phyloP scores from a whole-genome alignment of 108 stramenopile species.

The Nitzschia palea region DNA sequence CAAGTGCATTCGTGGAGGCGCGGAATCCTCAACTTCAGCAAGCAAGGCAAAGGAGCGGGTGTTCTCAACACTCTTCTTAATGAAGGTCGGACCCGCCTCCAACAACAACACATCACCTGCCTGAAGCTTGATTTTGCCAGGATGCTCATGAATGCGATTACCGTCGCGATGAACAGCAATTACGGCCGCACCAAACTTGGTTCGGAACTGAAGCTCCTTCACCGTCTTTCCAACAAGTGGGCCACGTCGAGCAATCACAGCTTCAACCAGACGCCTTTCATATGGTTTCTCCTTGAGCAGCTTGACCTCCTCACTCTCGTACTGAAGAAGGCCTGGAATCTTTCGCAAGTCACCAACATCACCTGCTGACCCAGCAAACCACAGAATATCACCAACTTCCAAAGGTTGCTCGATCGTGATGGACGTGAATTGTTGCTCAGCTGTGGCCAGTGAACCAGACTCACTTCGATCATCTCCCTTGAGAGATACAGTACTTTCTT shows the following conservation, averaged over 20 bases:
- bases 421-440: conserved; percentile 17
- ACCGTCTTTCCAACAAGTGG: conserved; percentile 81
- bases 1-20: conserved; percentile 67
- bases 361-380: conserved; percentile 68
- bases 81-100: conserved; percentile 85
- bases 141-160: conserved; percentile 78
- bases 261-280: conserved; percentile 81
- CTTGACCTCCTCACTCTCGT: conserved; percentile 64
- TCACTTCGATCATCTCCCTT: conserved; percentile 6
- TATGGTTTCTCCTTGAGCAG: conserved; percentile 73
- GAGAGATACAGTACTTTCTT: too few species aligned
- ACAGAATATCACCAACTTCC: conserved; percentile 54
- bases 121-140: conserved; percentile 76
- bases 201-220: conserved; percentile 69
- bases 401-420: conserved; percentile 40
- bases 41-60: conserved; percentile 77
- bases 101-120: conserved; percentile 83
- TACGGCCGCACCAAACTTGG: conserved; percentile 80
- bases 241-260: conserved; percentile 72
- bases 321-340: conserved; percentile 72
- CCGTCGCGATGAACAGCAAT: conserved; percentile 86
- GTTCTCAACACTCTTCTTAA: conserved; percentile 55
- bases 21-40: conserved; percentile 80
- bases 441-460: not conserved
- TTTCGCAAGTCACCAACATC: conserved; percentile 64